Conservation (phyloP, 1,139 yeast genomes). For the Eremothecium gossypii region DNA sequence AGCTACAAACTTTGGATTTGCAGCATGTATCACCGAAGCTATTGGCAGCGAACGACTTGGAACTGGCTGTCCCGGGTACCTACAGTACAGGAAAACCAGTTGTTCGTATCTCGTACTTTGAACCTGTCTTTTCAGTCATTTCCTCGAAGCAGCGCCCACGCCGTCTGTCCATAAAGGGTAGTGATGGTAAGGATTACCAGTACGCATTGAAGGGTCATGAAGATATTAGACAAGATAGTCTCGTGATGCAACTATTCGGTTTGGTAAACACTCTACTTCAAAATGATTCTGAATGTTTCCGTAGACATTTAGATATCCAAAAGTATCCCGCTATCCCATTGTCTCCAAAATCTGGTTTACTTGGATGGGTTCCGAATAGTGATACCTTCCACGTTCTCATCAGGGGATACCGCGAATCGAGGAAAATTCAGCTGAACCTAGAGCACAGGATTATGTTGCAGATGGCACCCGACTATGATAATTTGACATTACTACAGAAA, state of each 20-base stretch:
- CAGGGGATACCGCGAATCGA: slow-evolving; percentile 83
- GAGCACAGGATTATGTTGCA: slow-evolving; percentile 95
- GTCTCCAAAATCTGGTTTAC: slow-evolving; percentile 91
- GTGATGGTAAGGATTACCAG: slow-evolving; percentile 84
- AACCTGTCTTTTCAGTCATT: slow-evolving; percentile 78
- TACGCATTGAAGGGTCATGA: slow-evolving; percentile 90
- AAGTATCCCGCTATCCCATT: slow-evolving; percentile 88
- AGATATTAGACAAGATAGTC: slow-evolving; percentile 93
- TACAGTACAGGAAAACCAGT: slow-evolving; percentile 79
- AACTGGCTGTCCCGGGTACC: slow-evolving; percentile 90
- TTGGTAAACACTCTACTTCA: slow-evolving; percentile 82
- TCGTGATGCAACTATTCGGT: slow-evolving; percentile 97
- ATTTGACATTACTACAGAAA: slow-evolving; percentile 76
- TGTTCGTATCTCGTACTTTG: slow-evolving; percentile 63
- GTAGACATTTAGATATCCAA: slow-evolving; percentile 88
- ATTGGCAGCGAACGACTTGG: slow-evolving; percentile 67
- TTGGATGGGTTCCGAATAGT: slow-evolving; percentile 96
- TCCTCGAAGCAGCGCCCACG: slow-evolving; percentile 96
- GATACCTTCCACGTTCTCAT: slow-evolving; percentile 94
- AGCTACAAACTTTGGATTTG: slow-evolving; percentile 72
- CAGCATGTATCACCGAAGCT: slow-evolving; percentile 91
- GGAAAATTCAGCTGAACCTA: slow-evolving; percentile 80
- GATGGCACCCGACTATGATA: slow-evolving; percentile 97
- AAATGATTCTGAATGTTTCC: slow-evolving; percentile 92
- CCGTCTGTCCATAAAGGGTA: slow-evolving; percentile 66